Percentiles rank a stretch among this genome's conserved stretches.
These are phyloP conservation scores for Kandelia obovata DNA, from an alignment of 345 rosid species.

Conservation along the genomic window DNA sequence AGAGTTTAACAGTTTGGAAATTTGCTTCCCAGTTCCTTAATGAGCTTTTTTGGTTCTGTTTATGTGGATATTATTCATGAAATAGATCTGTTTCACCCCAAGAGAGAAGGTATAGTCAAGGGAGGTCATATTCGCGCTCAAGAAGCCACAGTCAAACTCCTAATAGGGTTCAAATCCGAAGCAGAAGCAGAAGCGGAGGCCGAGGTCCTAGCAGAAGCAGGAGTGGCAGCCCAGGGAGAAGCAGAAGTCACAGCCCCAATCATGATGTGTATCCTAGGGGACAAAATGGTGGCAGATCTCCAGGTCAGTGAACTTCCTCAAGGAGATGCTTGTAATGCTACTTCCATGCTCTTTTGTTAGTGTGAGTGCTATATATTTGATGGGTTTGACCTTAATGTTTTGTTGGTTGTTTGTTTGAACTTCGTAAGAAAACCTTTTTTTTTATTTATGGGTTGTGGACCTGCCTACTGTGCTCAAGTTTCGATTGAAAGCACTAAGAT, in stretches of 20 bases:
- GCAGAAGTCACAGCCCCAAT: slow-evolving; percentile 32
- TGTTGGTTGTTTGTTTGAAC: slow-evolving; percentile 6
- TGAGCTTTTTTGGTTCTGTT: neutral
- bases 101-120: slow-evolving; percentile 25
- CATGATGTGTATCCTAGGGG: slow-evolving; percentile 33
- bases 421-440: no score
- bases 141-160: slow-evolving; percentile 68
- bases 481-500: no score
- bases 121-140: slow-evolving; percentile 42
- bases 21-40: neutral
- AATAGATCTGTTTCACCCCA: slow-evolving; percentile 30
- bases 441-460: no score
- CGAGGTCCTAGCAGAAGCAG: slow-evolving; percentile 15
- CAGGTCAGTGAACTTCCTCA: slow-evolving; percentile 46
- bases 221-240: slow-evolving; percentile 21
- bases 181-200: slow-evolving; percentile 24
- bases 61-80: slow-evolving; percentile 18
- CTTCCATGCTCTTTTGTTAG: neutral
- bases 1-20: neutral
- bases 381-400: slow-evolving; percentile 10
- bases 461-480: no score
- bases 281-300: slow-evolving; percentile 57
- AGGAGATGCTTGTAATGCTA: slow-evolving; percentile 5
- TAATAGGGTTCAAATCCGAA: slow-evolving; percentile 29
- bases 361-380: neutral